Conservation (phyloP, 2,329 filamentous ascomycete genomes). For the Penicillium thymicola region DNA sequence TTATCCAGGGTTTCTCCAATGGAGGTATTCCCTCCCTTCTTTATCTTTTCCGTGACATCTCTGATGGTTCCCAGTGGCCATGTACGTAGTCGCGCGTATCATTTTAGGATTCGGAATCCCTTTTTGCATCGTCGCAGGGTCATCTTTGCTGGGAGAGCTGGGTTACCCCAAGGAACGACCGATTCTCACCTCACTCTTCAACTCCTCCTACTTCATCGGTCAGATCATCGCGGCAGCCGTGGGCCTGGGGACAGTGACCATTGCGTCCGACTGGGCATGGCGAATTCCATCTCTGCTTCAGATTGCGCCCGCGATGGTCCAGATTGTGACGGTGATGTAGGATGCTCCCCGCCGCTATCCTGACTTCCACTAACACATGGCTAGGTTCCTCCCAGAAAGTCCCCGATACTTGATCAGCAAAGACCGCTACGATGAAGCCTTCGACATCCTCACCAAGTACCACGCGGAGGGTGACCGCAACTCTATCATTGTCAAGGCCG, state of each 20-base stretch:
- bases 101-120: slow-evolving; percentile 62
- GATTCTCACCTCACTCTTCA: slow-evolving; percentile 59
- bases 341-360: neutral
- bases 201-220: slow-evolving; percentile 45
- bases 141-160: slow-evolving; percentile 58
- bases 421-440: slow-evolving; percentile 27
- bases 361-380: neutral
- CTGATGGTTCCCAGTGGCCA: slow-evolving; percentile 41
- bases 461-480: slow-evolving; percentile 52
- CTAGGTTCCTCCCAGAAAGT: slow-evolving; percentile 28
- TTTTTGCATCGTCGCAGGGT: slow-evolving; percentile 58
- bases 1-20: slow-evolving; percentile 55
- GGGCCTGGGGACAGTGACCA: slow-evolving; percentile 31
- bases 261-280: slow-evolving; percentile 44
- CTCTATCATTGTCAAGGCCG: slow-evolving; percentile 55
- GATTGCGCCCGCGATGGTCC: slow-evolving; percentile 27
- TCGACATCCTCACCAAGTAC: slow-evolving; percentile 39
- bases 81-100: slow-evolving; percentile 60
- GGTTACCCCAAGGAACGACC: slow-evolving; percentile 60
- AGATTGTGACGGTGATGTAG: slow-evolving; percentile 27
- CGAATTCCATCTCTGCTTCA: slow-evolving; percentile 49
- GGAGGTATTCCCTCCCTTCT: slow-evolving; percentile 35
- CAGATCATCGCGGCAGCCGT: slow-evolving; percentile 29
- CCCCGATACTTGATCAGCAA: slow-evolving; percentile 28
- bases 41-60: neutral